Conservation (phyloP, 2,329 filamentous ascomycete genomes). For the Botrytis deweyae region DNA sequence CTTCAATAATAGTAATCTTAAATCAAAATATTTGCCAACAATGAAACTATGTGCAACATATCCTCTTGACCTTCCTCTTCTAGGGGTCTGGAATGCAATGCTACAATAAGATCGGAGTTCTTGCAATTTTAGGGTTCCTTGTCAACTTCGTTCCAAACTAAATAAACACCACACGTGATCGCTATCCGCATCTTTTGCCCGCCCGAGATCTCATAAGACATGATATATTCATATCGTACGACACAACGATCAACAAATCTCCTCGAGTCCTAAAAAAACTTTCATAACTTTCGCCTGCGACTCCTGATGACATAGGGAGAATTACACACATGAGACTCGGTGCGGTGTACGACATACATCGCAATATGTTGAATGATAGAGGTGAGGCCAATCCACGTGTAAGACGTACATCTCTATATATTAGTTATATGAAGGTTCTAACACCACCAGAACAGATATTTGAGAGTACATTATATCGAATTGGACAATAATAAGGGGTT, state of each 20-base stretch:
- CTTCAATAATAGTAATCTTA: constrained; percentile 19
- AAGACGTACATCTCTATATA: constrained; percentile 35
- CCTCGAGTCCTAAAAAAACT: constrained; percentile 19
- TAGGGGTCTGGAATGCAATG: constrained; percentile 14
- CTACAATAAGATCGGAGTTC: constrained; percentile 6
- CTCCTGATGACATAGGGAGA: constrained; percentile 4
- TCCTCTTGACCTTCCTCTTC: neutral
- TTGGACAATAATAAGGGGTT: constrained; percentile 23
- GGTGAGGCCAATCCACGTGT: constrained; percentile 39
- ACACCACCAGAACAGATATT: constrained; percentile 28
- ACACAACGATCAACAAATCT: constrained; percentile 29
- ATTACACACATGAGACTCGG: constrained; percentile 13
- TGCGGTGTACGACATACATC: constrained; percentile 25
- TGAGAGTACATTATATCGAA: constrained; percentile 21
- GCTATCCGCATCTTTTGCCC: constrained; percentile 27
- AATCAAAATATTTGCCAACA: constrained; percentile 14
- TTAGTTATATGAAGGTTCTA: constrained; percentile 30
- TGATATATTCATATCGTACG: constrained; percentile 35
- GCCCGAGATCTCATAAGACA: constrained; percentile 29
- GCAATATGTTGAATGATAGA: constrained; percentile 36
- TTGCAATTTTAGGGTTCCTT: constrained; percentile 18
- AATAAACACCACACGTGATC: constrained; percentile 30
- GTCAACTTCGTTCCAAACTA: constrained; percentile 22
- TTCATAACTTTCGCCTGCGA: constrained; percentile 18
- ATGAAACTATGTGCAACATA: constrained; percentile 1